Base-by-base conservation (phyloP, 2,329 filamentous ascomycete species). In the Microcyclospora tardicrescens region DNA sequence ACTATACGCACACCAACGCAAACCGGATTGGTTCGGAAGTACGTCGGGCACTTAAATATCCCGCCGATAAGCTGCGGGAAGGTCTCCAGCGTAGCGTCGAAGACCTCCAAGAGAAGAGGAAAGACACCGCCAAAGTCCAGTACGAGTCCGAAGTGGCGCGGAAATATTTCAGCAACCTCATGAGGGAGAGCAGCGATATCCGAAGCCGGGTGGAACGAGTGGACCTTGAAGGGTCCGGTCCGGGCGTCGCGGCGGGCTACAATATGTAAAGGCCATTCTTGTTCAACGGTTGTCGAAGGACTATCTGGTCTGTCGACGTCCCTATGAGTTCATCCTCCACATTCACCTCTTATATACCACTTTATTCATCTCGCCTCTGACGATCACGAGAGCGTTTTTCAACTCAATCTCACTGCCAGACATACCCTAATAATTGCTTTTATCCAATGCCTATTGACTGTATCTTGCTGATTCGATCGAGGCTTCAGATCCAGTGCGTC, bases 1-100 rank as follows among this genome's bases (percentile, higher is more conserved):
- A 98, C 64, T 98, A 96, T 57, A 84, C 91, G 1, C 91, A 98
- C 61, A 65, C 75, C 48, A 98, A 98, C 65, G 77, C 86, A 33
- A 69, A 73, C 13, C 83, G 91, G 38, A 93, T 98, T 54, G 80
- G 84, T 15, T 72, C 76, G 16, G 82, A 93, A 39, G 85, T 94
- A 32, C 84, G 89, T 49, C 84, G 86, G 57, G 85, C 94, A 8
- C 75, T 98, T 30, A 84, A 84, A 43, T 78, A 83, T 52, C 91
- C 91, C 1, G 84, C 87, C 1, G 82, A 89, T 54, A 86, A 85
- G 52, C 74, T 98, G 6, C 80, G 86, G 38, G 78, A 85, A 33
- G 79, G 81, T 37, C 73, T 98, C 24, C 81, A 93, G 52, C 79
- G 82, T 38, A 85, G 79, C 19, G 80, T 95, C 35, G 86, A 96